Conservation (phyloP, 1,284 basidiomycete genomes). For the Exsudoporus floridanus region DNA sequence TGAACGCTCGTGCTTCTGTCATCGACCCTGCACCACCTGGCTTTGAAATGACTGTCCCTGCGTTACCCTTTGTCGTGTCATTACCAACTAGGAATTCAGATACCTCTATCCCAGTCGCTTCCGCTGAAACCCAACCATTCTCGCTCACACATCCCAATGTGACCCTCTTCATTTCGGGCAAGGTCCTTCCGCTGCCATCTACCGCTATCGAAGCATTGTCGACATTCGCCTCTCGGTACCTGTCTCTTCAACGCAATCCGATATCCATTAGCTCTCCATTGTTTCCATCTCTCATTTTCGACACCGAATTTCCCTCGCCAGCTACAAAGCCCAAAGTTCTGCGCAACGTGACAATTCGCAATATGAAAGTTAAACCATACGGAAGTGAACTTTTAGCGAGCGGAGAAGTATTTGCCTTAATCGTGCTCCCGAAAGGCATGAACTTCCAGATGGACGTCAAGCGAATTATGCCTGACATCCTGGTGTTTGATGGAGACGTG, state of each 20-base stretch:
- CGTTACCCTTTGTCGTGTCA: constrained; percentile 61
- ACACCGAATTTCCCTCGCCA: constrained; percentile 62
- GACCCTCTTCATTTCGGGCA: constrained; percentile 55
- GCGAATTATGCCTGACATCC: constrained; percentile 66
- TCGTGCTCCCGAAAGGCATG: constrained; percentile 68
- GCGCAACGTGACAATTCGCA: constrained; percentile 64
- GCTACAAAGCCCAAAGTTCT: constrained; percentile 60
- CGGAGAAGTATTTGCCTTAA: constrained; percentile 59
- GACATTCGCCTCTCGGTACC: constrained; percentile 58
- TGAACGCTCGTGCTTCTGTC: constrained; percentile 58
- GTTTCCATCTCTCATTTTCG: constrained; percentile 47
- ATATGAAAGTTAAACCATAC: constrained; percentile 67
- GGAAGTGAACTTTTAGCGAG: constrained; percentile 58
- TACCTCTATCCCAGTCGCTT: constrained; percentile 47
- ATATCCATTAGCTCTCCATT: constrained; percentile 58
- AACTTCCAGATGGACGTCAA: constrained; percentile 59
- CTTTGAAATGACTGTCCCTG: constrained; percentile 50
- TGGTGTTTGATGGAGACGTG: constrained; percentile 71
- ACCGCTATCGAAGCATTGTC: constrained; percentile 52
- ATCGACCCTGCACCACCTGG: constrained; percentile 53
- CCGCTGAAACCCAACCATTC: constrained; percentile 55
- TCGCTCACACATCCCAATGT: constrained; percentile 65
- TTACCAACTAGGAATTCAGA: constrained; percentile 33
- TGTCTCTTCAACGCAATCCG: constrained; percentile 53
- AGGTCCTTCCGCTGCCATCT: constrained; percentile 54